These are phyloP conservation scores for Reticulascus tulasneorum DNA, from an alignment of 2,329 filamentous ascomycete genomes.

Conservation along the genomic window DNA sequence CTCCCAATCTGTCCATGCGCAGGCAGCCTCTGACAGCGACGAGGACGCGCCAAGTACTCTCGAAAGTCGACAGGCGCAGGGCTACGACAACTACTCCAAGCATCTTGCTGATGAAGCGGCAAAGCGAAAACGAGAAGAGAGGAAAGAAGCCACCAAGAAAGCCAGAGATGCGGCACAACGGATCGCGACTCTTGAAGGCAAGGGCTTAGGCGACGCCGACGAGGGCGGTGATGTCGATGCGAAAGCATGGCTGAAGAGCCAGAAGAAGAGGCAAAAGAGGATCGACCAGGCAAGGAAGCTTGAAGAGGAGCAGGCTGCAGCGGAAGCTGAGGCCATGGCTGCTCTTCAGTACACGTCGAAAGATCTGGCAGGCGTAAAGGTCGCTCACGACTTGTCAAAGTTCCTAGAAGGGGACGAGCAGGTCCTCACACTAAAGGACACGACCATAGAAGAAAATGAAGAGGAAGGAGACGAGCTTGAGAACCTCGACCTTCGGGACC, in stretches of 20 bases:
- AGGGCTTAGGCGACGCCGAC: slow-evolving; percentile 74
- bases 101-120: slow-evolving; percentile 66
- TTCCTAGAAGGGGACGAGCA: slow-evolving; percentile 84
- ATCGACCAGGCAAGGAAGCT: slow-evolving; percentile 70
- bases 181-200: slow-evolving; percentile 71
- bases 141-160: slow-evolving; percentile 78
- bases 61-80: slow-evolving; percentile 71
- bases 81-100: slow-evolving; percentile 69
- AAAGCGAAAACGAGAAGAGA: slow-evolving; percentile 75
- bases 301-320: slow-evolving; percentile 75
- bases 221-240: slow-evolving; percentile 67
- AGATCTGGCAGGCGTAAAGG: slow-evolving; percentile 85
- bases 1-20: slow-evolving; percentile 30
- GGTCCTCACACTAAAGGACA: slow-evolving; percentile 90
- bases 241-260: slow-evolving; percentile 78
- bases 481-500: slow-evolving; percentile 67
- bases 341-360: slow-evolving; percentile 72
- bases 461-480: slow-evolving; percentile 89
- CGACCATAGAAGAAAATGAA: slow-evolving; percentile 76
- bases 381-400: slow-evolving; percentile 78
- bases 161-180: slow-evolving; percentile 81
- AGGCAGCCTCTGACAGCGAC: slow-evolving; percentile 48
- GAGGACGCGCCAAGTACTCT: slow-evolving; percentile 77
- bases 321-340: slow-evolving; percentile 62
- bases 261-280: slow-evolving; percentile 92